Evolutionary conservation across 225 moss, liverwort and hornwort genomes (phyloP), one percentile per base, ranked within the genome.

Genomic region (Polytrichum formosum): DNA sequence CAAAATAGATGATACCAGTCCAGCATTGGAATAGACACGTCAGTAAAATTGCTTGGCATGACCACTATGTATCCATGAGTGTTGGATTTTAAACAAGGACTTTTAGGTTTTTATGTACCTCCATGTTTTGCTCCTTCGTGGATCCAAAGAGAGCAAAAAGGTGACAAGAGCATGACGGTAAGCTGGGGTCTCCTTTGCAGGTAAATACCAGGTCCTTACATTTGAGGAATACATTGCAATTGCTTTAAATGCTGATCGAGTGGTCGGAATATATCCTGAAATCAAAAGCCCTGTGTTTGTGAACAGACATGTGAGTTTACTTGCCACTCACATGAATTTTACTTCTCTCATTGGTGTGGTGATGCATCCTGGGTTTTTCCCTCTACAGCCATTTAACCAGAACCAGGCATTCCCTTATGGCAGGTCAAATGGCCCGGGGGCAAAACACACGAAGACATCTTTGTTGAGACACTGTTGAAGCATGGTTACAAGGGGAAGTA

Each of bases 221-320:
- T 95, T 95, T 29, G 94, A 95, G 78, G 94, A 95, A 73, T 95
- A 80, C 23, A 90, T 95, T 68, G 74, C 74, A 53, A 78, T 92
- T 66, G 94, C 90, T 33, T 67, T 92, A 69, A 75, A 85, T 59
- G 90, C 92, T 26, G 75, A 82, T 54, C 83, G 92, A 74, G 54
- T 90, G 23, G 87, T 91, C 64, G 94, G 94, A 67, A 91, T 95
- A 55, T 95, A 95, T 72, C 94, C 92, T 31, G 94, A 92, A 80
- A 88, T 95, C 25, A 95, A 95, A 80, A 92, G 88, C 69, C 92
- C 94, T 66, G 82, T 95, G 22, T 95, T 87, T 70, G 69, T 92
- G 46, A 95, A 95, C 67, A 72, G 83, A 73, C 92, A 89, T 71
- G 92, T 91, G 75, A 87, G 87, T 80, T 62, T 19, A 28, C 55